Conservation (phyloP, 495 filamentous ascomycete species). For the Aspergillus mulundensis region DNA sequence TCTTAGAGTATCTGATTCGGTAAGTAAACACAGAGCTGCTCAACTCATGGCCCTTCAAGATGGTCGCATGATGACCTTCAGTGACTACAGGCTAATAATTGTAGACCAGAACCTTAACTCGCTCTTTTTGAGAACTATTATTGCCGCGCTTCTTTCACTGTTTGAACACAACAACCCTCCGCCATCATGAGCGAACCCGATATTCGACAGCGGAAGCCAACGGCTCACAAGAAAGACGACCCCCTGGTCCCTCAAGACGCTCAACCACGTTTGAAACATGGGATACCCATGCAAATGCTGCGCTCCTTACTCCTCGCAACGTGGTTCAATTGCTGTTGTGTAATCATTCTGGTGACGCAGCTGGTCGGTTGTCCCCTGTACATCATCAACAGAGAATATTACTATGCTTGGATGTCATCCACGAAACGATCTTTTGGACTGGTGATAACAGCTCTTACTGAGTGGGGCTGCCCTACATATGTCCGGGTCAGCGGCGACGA, state of each 20-base stretch:
- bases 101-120: background rate
- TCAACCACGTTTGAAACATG: slow-evolving; percentile 61
- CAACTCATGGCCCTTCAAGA: background rate
- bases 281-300: slow-evolving; percentile 57
- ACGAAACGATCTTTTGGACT: slow-evolving; percentile 63
- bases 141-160: background rate
- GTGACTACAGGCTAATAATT: background rate
- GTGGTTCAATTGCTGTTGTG: slow-evolving; percentile 60
- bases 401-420: slow-evolving; percentile 61
- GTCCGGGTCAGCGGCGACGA: slow-evolving; percentile 60
- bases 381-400: slow-evolving; percentile 55
- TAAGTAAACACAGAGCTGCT: slow-evolving; percentile 8
- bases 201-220: slow-evolving; percentile 39
- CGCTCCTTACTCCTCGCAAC: slow-evolving; percentile 58
- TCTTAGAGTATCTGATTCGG: slow-evolving; percentile 5
- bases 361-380: slow-evolving; percentile 56
- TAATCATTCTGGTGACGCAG: slow-evolving; percentile 52
- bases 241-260: slow-evolving; percentile 19
- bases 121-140: background rate
- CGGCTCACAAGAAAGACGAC: slow-evolving; percentile 3
- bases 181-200: slow-evolving; percentile 38
- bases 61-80: slow-evolving; percentile 5
- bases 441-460: slow-evolving; percentile 54
- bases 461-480: slow-evolving; percentile 58
- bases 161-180: no score